Base-by-base conservation (phyloP, 805 yeast species). In the Ogataea ganodermae region DNA sequence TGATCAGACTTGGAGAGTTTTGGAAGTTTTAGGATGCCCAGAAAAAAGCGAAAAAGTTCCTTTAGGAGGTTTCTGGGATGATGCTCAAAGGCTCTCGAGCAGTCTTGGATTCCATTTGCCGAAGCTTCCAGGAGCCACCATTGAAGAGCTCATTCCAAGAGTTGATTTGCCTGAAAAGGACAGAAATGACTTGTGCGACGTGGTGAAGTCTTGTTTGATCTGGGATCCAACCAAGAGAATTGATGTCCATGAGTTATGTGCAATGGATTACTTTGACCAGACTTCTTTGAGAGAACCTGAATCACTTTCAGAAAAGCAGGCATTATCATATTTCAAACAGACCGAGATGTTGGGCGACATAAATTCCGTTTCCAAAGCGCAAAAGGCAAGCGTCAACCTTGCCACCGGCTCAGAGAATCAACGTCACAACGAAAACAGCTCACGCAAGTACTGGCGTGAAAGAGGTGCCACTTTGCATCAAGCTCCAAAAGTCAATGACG, bases 161-260 rank as follows among this genome's bases (percentile, higher is more conserved):
- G 66, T 76, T 0, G 78, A 74, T 32, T 66, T 78, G 20, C 55
- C 60, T 12, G 52, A 55, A 13, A 27, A 46, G 5, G 70, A 67
- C 58, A 71, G 58, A 55, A 65, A 47, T 56, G 74, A 62, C 60
- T 75, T 65, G 58, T 78, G 59, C 55, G 73, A 65, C 44, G 68
- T 68, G 49, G 76, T 74, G 7, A 65, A 63, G 51, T 57, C 65
- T 1, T 86, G 91, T 56, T 70, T 90, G 27, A 69, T 75, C 42
- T 90, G 97, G 96, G 83, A 89, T 65, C 95, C 96, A 1, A 64
- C 66, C n/a, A 61, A 65, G n/a, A 73, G 95, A 54, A 75, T 80
- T 0, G 74, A 76, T 31, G 84, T 77, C 1, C 70, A 71, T 1
- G 65, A 65, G 7, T 54, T 86, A 24, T 69, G 81, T 49, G 42